Evolutionary conservation across 768 basidiomycete species (phyloP).

Genomic region (Collybia mongolica): DNA sequence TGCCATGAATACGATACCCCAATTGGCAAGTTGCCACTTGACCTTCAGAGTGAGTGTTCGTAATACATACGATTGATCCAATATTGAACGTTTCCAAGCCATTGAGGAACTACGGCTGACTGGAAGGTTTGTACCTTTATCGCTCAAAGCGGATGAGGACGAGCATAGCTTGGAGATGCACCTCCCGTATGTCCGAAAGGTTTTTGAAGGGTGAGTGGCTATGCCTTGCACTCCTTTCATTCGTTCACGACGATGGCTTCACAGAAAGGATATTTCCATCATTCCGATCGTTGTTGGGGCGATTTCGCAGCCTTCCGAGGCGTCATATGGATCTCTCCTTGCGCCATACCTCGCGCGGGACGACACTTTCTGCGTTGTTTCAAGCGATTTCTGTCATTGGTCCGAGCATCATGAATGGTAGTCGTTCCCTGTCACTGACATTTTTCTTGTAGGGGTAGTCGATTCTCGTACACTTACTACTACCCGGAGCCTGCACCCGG

Average conservation of each 20-base stretch:
- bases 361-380: slow-evolving; percentile 86
- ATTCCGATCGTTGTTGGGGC: slow-evolving; percentile 92
- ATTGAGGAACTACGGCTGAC: slow-evolving; percentile 64
- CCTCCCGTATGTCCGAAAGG: slow-evolving; percentile 84
- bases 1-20: slow-evolving; percentile 84
- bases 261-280: slow-evolving; percentile 71
- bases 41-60: slow-evolving; percentile 64
- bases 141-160: slow-evolving; percentile 71
- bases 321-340: slow-evolving; percentile 63
- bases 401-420: slow-evolving; percentile 28
- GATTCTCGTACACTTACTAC: slow-evolving; percentile 88
- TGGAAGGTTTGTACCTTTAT: slow-evolving; percentile 70
- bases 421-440: not conserved
- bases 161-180: slow-evolving; percentile 99
- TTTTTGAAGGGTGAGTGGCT: slow-evolving; percentile 69
- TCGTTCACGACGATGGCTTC: not conserved
- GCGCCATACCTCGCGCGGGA: slow-evolving; percentile 78
- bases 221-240: not conserved
- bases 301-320: slow-evolving; percentile 59
- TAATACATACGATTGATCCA: not conserved
- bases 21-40: slow-evolving; percentile 77
- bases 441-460: slow-evolving; percentile 58
- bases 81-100: slow-evolving; percentile 38
- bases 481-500: slow-evolving; percentile 62
- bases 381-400: slow-evolving; percentile 99